Evolutionary conservation across 169 alveolate genomes (phyloP).

Genomic region (Blepharisma undulans): DNA sequence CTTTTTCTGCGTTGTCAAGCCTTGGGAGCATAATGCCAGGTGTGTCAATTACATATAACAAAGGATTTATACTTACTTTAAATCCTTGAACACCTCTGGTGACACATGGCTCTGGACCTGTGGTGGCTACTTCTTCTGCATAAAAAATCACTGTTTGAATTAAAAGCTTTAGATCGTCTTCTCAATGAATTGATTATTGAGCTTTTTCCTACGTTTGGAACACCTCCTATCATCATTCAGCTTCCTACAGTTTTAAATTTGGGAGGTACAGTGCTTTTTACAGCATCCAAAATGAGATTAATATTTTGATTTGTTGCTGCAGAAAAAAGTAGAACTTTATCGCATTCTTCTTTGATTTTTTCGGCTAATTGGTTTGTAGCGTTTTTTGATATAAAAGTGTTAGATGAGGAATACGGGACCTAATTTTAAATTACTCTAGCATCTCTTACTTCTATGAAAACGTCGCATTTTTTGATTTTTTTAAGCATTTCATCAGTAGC

Average conservation of each 20-base stretch:
- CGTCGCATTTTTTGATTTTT: constrained; percentile 54
- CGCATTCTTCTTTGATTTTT: constrained; percentile 41
- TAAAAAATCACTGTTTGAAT: constrained; percentile 14
- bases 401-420: constrained; percentile 26
- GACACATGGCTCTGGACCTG: constrained; percentile 80
- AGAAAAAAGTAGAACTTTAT: constrained; percentile 44
- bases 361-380: constrained; percentile 51
- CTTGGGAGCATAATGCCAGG: constrained; percentile 87
- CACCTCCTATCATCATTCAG: constrained; percentile 85
- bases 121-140: constrained; percentile 66
- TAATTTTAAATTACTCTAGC: constrained; percentile 62
- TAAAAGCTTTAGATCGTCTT: constrained; percentile 58
- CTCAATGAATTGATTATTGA: constrained; percentile 81
- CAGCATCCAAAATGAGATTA: constrained; percentile 46
- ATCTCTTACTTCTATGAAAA: constrained; percentile 79
- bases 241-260: constrained; percentile 82
- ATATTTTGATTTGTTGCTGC: constrained; percentile 67
- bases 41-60: constrained; percentile 77
- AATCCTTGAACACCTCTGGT: constrained; percentile 75
- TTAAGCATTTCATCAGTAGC: constrained; percentile 58
- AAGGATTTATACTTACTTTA: constrained; percentile 73
- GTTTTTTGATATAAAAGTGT: constrained; percentile 48
- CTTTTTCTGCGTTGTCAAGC: constrained; percentile 71
- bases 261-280: constrained; percentile 52
- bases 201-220: constrained; percentile 90